These are phyloP conservation scores for Pochonia chlamydosporia DNA, from an alignment of 2,329 filamentous ascomycete genomes.

Conservation along the genomic window DNA sequence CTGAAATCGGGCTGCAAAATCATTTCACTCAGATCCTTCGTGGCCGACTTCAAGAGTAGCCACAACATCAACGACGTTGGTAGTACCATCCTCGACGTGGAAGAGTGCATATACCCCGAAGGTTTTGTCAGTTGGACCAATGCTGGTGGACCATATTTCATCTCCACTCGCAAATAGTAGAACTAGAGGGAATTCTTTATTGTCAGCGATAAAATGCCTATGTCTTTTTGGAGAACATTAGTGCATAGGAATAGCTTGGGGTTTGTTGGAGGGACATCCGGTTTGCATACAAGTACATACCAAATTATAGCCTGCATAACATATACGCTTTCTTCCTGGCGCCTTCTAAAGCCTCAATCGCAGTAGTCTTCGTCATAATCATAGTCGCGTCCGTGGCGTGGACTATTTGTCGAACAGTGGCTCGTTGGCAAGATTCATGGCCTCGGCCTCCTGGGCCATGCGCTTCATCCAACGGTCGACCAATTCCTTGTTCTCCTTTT, in stretches of 20 bases:
- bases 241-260: not conserved
- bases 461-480: slow-evolving; percentile 87
- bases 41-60: slow-evolving; percentile 70
- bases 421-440: slow-evolving; percentile 69
- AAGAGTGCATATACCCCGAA: slow-evolving; percentile 55
- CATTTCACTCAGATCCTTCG: slow-evolving; percentile 88
- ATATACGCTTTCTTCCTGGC: not conserved
- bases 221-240: slow-evolving; percentile 13
- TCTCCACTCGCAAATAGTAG: slow-evolving; percentile 67
- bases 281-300: slow-evolving; percentile 25
- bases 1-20: slow-evolving; percentile 86
- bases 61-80: slow-evolving; percentile 75
- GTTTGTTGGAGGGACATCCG: not conserved
- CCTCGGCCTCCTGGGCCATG: slow-evolving; percentile 80
- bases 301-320: slow-evolving; percentile 5
- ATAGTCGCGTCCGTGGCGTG: not conserved
- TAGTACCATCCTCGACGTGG: slow-evolving; percentile 73
- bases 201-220: slow-evolving; percentile 22
- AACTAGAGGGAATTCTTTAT: slow-evolving; percentile 20
- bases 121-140: slow-evolving; percentile 90
- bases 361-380: not conserved
- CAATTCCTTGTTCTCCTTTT: slow-evolving; percentile 80
- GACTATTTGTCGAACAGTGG: slow-evolving; percentile 22
- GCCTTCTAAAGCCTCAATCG: not conserved
- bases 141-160: slow-evolving; percentile 77